Base-by-base conservation (phyloP, 1,284 basidiomycete species). In the Melanopsichium pennsylvanicum region DNA sequence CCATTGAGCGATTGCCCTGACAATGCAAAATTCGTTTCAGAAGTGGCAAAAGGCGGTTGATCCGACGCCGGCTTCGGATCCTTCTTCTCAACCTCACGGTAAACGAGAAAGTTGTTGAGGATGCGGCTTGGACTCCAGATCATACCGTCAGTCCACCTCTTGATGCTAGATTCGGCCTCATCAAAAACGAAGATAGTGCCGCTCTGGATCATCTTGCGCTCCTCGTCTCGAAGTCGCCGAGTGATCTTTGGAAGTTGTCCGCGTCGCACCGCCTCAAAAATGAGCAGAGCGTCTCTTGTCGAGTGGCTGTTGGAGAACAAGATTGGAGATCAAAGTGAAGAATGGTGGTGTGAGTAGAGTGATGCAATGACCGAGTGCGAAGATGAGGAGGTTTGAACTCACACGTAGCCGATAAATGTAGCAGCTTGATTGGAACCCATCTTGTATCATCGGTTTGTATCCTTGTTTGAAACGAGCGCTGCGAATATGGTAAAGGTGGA, bases 181-280 rank as follows among this genome's bases (percentile, higher is more conserved):
- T 98, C 93, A 80, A 97, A 97, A 58, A 97, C 94, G 78, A 97
- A 98, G 26, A 98, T 92, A 4, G 91, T 90, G 54, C 95, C 95
- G 8, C 90, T 93, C 25, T 88, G 88, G 78, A 98, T 95, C 87
- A 95, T 91, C 74, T 88, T 90, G 82, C 82, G 80, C 60, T 98
- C 95, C 35, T 90, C 86, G 80, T 97, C 94, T 63, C 93, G 91
- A 45, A 98, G 86, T 26, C 95, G 87, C 29, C 95, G 87, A n/a
- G 92, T 94, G 34, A 98, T 91, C 52, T 93, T 87, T 2, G 94
- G 93, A 45, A 96, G 92, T 74, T 93, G 86, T 21, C 93, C 92
- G 23, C 90, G 86, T 38, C 91, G 86, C 26, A 93, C 93, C 4
- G 93, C 93, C 79, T 97, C 94, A 75, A 97, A 91, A 76, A 97